These are phyloP conservation scores for Pugionium dolabratum DNA, from an alignment of 345 rosid species.

Conservation along the genomic window DNA sequence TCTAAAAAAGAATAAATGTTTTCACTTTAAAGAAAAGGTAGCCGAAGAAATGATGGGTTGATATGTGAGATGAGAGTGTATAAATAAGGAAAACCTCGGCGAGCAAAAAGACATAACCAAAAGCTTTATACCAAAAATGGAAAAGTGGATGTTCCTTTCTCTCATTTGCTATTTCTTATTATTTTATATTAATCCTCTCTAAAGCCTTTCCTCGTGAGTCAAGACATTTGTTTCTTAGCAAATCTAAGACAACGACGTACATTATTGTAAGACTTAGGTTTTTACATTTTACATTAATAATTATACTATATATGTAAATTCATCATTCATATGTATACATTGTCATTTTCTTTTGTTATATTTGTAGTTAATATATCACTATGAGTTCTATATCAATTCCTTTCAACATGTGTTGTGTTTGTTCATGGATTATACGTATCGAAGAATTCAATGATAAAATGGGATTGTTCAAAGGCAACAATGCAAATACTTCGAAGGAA, in stretches of 20 bases:
- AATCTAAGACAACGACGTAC: conserved; percentile 39
- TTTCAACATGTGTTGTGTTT: conserved; percentile 42
- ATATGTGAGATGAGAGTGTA: conserved; percentile 29
- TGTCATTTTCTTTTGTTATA: conserved; percentile 40
- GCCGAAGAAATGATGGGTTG: conserved; percentile 35
- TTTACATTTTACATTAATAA: conserved; percentile 18
- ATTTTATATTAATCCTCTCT: background rate
- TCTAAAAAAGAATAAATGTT: conserved; percentile 13
- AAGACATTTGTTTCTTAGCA: conserved; percentile 38
- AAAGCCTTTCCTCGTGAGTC: conserved; percentile 39
- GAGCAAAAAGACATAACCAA: conserved; percentile 36
- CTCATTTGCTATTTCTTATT: conserved; percentile 9
- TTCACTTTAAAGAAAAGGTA: background rate
- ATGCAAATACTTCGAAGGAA: conserved; percentile 31
- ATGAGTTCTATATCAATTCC: conserved; percentile 37
- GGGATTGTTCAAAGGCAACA: conserved; percentile 10
- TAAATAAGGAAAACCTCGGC: conserved; percentile 43
- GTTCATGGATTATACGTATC: background rate
- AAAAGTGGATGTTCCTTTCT: conserved; percentile 45
- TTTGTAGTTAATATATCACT: conserved; percentile 24
- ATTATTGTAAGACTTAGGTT: conserved; percentile 31
- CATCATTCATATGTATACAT: conserved; percentile 20
- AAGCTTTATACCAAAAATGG: conserved; percentile 39
- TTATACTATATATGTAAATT: background rate
- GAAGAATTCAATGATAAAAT: background rate